These are phyloP conservation scores for Sugiyamaella xylanicola DNA, from an alignment of 1,139 yeast species.

Conservation along the genomic window DNA sequence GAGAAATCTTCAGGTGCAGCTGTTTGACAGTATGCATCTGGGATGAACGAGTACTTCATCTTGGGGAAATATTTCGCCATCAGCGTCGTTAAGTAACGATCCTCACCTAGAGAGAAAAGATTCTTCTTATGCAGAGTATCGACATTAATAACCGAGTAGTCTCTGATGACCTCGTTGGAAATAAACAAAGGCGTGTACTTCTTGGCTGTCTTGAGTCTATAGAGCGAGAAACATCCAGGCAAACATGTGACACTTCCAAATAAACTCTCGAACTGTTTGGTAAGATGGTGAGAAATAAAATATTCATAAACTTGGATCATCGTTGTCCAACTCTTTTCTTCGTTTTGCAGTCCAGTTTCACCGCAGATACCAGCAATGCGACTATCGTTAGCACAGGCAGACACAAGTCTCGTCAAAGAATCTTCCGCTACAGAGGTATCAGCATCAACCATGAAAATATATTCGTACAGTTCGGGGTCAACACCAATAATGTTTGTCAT, in stretches of 20 bases:
- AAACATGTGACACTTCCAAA: slow-evolving; percentile 48
- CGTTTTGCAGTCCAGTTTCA: slow-evolving; percentile 46
- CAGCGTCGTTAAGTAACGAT: slow-evolving; percentile 47
- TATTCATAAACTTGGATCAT: slow-evolving; percentile 50
- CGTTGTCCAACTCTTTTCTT: slow-evolving; percentile 44
- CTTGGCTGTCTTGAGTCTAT: slow-evolving; percentile 45
- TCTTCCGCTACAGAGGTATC: slow-evolving; percentile 46
- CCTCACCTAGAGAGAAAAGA: slow-evolving; percentile 48
- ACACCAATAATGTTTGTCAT: slow-evolving; percentile 47
- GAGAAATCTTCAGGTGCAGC: slow-evolving; percentile 47
- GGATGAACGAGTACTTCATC: slow-evolving; percentile 44
- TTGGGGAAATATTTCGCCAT: slow-evolving; percentile 46
- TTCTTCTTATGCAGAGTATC: slow-evolving; percentile 49
- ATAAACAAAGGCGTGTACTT: slow-evolving; percentile 44
- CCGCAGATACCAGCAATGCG: slow-evolving; percentile 48
- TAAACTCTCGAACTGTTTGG: slow-evolving; percentile 47
- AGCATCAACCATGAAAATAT: slow-evolving; percentile 46
- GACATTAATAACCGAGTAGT: slow-evolving; percentile 44
- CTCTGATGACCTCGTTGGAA: slow-evolving; percentile 43
- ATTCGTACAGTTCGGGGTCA: slow-evolving; percentile 48
- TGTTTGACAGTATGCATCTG: slow-evolving; percentile 46
- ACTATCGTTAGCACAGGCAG: slow-evolving; percentile 44
- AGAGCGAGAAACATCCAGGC: slow-evolving; percentile 49
- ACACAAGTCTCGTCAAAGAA: slow-evolving; percentile 44
- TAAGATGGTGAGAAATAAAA: slow-evolving; percentile 47